Evolutionary conservation across 2,329 filamentous ascomycete species (phyloP).

Genomic region (Venturia oleaginea): DNA sequence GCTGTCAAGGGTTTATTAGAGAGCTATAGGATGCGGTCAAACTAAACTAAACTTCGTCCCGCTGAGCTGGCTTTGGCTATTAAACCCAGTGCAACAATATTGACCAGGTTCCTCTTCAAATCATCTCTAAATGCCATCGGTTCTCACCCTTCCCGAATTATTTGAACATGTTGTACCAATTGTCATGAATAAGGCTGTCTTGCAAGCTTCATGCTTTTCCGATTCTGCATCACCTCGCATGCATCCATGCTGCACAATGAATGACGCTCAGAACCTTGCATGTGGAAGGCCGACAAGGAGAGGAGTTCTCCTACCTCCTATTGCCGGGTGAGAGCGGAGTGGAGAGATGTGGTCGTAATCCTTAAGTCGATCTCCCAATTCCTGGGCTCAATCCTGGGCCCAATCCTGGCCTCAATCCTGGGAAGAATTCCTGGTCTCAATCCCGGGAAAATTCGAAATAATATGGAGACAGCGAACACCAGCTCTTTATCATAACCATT

Average conservation of each 20-base stretch:
- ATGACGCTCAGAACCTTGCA: background rate
- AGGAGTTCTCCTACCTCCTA: background rate
- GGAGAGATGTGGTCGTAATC: background rate
- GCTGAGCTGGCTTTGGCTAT: no score
- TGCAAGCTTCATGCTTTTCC: background rate
- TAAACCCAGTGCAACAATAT: background rate
- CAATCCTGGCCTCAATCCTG: no score
- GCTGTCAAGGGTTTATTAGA: background rate
- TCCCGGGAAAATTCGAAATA: no score
- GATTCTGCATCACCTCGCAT: background rate
- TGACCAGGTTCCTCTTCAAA: background rate
- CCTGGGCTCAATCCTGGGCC: background rate
- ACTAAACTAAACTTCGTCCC: no score
- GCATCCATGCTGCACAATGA: constrained; percentile 1
- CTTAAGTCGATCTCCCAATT: background rate
- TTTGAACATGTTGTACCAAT: background rate
- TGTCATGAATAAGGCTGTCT: background rate
- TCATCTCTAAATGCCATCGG: background rate
- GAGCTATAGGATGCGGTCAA: background rate
- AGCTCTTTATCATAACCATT: no score
- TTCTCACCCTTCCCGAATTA: background rate
- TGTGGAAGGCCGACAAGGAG: background rate
- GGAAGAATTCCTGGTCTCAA: background rate
- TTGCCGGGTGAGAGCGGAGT: background rate
- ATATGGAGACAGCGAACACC: no score